Conservation (phyloP, 2,329 filamentous ascomycete genomes). For the Cordyceps militaris region DNA sequence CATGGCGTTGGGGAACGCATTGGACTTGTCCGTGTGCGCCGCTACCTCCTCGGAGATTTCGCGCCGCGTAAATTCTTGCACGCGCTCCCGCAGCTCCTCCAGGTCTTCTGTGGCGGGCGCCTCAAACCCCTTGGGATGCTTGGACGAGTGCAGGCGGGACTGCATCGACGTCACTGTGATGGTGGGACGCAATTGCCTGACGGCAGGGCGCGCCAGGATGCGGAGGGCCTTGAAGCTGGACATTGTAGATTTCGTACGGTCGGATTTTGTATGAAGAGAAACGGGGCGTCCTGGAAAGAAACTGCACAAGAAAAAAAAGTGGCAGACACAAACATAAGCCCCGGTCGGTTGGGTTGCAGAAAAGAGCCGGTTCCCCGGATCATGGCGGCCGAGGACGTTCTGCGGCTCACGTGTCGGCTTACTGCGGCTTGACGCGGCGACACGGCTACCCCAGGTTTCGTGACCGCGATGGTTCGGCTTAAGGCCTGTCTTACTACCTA, state of each 20-base stretch:
- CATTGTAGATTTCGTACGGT: conserved; percentile 13
- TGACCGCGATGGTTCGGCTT: conserved; percentile 12
- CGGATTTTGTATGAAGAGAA: not conserved
- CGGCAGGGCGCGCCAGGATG: conserved; percentile 23
- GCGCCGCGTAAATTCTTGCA: conserved; percentile 82
- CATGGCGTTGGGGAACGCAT: conserved; percentile 84
- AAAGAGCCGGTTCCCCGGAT: conserved; percentile 8
- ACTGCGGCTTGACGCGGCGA: conserved; percentile 37
- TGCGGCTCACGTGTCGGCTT: conserved; percentile 25
- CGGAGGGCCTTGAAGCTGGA: conserved; percentile 20
- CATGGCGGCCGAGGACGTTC: not conserved
- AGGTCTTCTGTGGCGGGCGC: conserved; percentile 67
- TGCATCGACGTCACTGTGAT: conserved; percentile 31
- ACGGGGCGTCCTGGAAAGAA: not conserved
- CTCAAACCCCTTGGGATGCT: conserved; percentile 56
- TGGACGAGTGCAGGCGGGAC: conserved; percentile 44
- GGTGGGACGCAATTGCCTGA: conserved; percentile 18
- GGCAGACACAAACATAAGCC: not conserved
- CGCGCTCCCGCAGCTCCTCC: conserved; percentile 71
- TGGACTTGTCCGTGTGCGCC: conserved; percentile 71
- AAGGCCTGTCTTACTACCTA: conserved; percentile 1
- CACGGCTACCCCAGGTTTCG: conserved; percentile 16
- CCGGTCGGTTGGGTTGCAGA: not conserved
- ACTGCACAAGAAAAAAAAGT: conserved; percentile 1
- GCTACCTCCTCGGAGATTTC: conserved; percentile 83